phyloP scores from a whole-genome alignment of 345 rosid species.

The Rhodomyrtus tomentosa region DNA sequence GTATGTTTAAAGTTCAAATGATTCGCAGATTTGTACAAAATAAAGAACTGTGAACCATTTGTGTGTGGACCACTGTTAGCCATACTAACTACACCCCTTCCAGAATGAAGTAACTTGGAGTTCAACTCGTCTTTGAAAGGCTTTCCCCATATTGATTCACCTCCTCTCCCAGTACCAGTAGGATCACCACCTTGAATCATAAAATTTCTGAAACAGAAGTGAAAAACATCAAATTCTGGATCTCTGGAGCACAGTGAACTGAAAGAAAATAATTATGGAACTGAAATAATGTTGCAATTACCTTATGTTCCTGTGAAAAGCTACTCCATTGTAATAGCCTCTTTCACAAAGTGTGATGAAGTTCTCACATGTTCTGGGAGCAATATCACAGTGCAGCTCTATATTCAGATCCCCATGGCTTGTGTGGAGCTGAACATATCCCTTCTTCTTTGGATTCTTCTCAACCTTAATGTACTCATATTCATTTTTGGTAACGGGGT shows the following conservation, averaged over 20 bases:
- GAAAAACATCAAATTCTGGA: background rate
- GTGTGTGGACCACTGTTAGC: constrained; percentile 97
- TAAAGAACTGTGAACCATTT: constrained; percentile 96
- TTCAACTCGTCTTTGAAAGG: constrained; percentile 89
- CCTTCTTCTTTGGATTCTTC: constrained; percentile 93
- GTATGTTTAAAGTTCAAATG: constrained; percentile 94
- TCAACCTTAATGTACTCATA: constrained; percentile 78
- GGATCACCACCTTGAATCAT: constrained; percentile 99
- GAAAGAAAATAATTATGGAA: background rate
- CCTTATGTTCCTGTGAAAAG: constrained; percentile 77
- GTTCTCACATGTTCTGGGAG: constrained; percentile 91
- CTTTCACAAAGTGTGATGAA: constrained; percentile 78
- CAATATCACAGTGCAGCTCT: constrained; percentile 84
- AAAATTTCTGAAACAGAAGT: constrained; percentile 45
- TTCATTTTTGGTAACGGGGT: constrained; percentile 81
- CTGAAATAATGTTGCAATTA: constrained; percentile 7
- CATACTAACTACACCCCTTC: constrained; percentile 95
- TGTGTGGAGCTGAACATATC: constrained; percentile 81
- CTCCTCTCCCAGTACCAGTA: constrained; percentile 83
- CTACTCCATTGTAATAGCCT: constrained; percentile 75
- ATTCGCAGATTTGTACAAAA: constrained; percentile 92
- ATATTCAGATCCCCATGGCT: constrained; percentile 90
- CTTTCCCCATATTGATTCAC: constrained; percentile 94
- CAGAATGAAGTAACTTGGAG: constrained; percentile 85
- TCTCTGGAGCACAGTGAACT: background rate